phyloP scores from a whole-genome alignment of 2,329 filamentous ascomycete genomes.

The Mollisiaceae sp. region DNA sequence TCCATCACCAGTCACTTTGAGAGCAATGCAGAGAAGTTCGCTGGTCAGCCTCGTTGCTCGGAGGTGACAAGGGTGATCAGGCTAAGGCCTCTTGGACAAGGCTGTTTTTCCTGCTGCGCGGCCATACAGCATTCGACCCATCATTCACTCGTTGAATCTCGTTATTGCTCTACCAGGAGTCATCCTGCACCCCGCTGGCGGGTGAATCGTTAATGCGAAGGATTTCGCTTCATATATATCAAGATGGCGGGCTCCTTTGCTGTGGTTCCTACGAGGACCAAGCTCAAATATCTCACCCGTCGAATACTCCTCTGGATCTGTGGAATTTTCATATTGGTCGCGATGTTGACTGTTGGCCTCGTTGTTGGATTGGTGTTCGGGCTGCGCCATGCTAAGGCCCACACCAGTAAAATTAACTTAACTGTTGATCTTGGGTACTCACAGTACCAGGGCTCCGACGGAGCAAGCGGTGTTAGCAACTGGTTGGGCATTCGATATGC shows the following conservation, averaged over 20 bases:
- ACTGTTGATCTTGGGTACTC: conserved; percentile 68
- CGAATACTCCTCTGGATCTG: neutral
- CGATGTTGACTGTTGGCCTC: neutral
- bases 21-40: neutral
- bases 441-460: conserved; percentile 62
- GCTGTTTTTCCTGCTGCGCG: neutral
- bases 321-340: neutral
- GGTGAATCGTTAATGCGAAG: neutral
- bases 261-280: neutral
- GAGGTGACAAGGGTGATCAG: conserved; percentile 9
- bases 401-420: conserved; percentile 14
- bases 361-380: conserved; percentile 22
- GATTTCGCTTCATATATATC: neutral
- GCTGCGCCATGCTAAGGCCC: conserved; percentile 10
- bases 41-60: neutral
- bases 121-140: neutral
- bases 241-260: conserved; percentile 1
- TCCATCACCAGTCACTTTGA: neutral
- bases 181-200: neutral
- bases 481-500: conserved; percentile 81
- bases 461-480: conserved; percentile 63
- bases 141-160: neutral
- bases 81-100: conserved; percentile 6
- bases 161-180: neutral
- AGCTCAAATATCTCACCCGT: neutral